Evolutionary conservation across 768 basidiomycete genomes (phyloP), one percentile per base, ranked within the genome.

Genomic region (Exidia glandulosa): DNA sequence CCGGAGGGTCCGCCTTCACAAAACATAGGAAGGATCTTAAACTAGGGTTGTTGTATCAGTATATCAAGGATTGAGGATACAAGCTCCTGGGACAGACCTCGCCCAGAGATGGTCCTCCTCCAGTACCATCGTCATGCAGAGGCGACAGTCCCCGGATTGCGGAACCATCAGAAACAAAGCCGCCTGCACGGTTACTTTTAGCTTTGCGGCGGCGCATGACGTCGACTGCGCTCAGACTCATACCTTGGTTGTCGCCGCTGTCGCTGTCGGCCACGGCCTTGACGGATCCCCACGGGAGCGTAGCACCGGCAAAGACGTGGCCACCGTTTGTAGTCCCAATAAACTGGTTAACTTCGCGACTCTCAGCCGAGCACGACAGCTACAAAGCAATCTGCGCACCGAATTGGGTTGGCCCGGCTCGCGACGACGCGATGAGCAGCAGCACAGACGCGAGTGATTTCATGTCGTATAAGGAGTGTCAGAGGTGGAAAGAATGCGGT

Each of bases 291-390:
- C 31, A 57, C 14, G 57, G 61, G 32, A 64, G 52, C 19, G 63
- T 64, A 52, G 63, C 61, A 82, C 84, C 84, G 59, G 84, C 83
- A 66, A 85, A 85, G 10, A 80, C 79, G 70, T 86, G 82, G 0
- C 85, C 85, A 14, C 81, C 83, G 61, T 83, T 82, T 1, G 77
- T 79, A 0, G 84, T 84, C 19, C 84, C 85, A 16, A 86, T 81
- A 71, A 86, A 85, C 19, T 81, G 74, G 57, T 81, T 77, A 36
- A 85, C 84, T 54, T 6, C 50, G 9, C 25, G 19, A 9, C 50
- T 54, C 4, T 10, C 25, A 6, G 9, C 41, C 6, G 23, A 19
- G 41, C 41, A 19, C 6, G 41, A 19, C 16, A 6, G 19, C 10
- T 19, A 19, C 12, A 6, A 6, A 45, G 41, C 5, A 14, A 23